These are phyloP conservation scores for Phaeodactylum tricornutum DNA, from an alignment of 108 stramenopile species.

Conservation along the genomic window DNA sequence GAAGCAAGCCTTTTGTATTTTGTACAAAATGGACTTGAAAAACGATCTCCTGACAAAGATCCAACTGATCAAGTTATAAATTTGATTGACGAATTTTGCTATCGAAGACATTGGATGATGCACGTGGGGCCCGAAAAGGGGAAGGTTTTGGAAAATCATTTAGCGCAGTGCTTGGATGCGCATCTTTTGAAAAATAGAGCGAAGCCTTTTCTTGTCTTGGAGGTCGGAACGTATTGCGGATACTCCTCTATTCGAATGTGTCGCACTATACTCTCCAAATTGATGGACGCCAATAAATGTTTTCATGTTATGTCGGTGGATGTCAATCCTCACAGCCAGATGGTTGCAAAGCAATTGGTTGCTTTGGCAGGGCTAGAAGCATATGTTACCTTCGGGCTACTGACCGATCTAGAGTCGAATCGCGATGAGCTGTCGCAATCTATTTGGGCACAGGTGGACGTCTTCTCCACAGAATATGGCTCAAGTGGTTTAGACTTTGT, in stretches of 20 bases:
- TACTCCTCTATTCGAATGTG: slow-evolving; percentile 63
- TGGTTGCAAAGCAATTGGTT: slow-evolving; percentile 50
- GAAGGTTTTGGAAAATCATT: slow-evolving; percentile 19
- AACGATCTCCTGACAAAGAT: neutral
- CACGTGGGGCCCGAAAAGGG: slow-evolving; percentile 79
- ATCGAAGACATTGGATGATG: slow-evolving; percentile 87
- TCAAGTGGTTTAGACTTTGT: too few species aligned
- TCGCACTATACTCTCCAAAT: slow-evolving; percentile 15
- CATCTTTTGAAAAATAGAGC: slow-evolving; percentile 6
- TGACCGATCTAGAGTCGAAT: neutral
- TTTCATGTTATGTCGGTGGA: slow-evolving; percentile 62
- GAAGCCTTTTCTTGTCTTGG: slow-evolving; percentile 36
- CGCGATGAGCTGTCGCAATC: too few species aligned
- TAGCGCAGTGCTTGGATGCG: slow-evolving; percentile 1
- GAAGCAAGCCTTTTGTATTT: slow-evolving; percentile 48
- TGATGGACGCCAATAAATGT: neutral
- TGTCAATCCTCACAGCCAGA: slow-evolving; percentile 33
- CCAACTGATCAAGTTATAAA: slow-evolving; percentile 21
- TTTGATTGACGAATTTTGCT: slow-evolving; percentile 64
- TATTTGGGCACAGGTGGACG: too few species aligned
- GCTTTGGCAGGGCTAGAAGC: slow-evolving; percentile 39
- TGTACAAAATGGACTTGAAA: slow-evolving; percentile 27
- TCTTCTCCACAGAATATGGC: too few species aligned
- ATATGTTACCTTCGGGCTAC: slow-evolving; percentile 32
- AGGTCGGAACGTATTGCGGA: slow-evolving; percentile 85